Evolutionary conservation across 345 rosid species (phyloP).

Genomic region (Kandelia obovata): DNA sequence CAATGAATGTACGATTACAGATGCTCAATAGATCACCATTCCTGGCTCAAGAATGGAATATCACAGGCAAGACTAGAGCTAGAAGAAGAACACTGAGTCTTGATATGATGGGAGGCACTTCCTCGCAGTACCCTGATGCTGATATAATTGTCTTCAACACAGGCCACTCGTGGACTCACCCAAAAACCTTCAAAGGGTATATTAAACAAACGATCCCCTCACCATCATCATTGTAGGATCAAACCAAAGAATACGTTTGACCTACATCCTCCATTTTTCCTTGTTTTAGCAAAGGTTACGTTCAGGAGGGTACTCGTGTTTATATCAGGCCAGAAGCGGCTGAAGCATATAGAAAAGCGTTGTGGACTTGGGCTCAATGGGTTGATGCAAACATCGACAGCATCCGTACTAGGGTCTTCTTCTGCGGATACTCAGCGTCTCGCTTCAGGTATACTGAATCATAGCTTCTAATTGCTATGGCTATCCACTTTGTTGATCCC

Average conservation of each 20-base stretch:
- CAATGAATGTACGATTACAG: conserved; percentile 34
- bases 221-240: too few species aligned
- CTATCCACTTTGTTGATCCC: not conserved
- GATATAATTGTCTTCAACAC: conserved; percentile 66
- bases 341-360: conserved; percentile 61
- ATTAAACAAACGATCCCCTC: not conserved
- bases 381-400: conserved; percentile 56
- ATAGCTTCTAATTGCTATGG: not conserved
- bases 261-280: not conserved
- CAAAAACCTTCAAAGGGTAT: conserved; percentile 49
- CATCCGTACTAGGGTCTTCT: conserved; percentile 55
- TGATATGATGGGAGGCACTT: conserved; percentile 41
- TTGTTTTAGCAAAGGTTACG: conserved; percentile 49
- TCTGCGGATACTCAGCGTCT: conserved; percentile 75
- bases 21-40: conserved; percentile 59
- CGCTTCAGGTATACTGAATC: conserved; percentile 47
- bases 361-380: conserved; percentile 75
- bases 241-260: too few species aligned
- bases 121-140: conserved; percentile 38
- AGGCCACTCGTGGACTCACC: conserved; percentile 77
- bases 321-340: conserved; percentile 44
- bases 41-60: conserved; percentile 53
- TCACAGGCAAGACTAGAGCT: conserved; percentile 26
- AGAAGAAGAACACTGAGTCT: conserved; percentile 48
- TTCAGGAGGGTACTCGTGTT: conserved; percentile 63